Base-by-base conservation (phyloP, 495 filamentous ascomycete species). In the Annulohypoxylon stygium region DNA sequence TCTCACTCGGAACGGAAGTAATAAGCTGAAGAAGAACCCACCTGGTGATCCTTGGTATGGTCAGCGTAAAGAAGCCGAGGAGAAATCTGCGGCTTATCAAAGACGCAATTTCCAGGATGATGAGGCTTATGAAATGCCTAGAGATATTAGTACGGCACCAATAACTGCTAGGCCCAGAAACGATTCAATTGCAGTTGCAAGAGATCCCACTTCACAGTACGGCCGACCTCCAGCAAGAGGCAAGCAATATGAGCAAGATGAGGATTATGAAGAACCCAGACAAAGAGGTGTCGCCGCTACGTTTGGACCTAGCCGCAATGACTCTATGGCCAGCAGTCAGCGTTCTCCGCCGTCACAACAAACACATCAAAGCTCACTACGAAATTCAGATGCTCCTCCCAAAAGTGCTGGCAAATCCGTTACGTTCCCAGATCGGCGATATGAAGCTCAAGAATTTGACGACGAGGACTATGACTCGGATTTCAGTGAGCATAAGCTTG, bases 1-100 rank as follows among this genome's bases (percentile, higher is more conserved):
- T 36, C 69, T 80, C 11, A 75, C 79, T 18, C 78, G 81, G 45
- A 83, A 73, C 25, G 82, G 82, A 12, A 85, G 80, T 66, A 86
- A 86, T 69, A 87, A 85, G 59, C 78, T 85, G 4, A 82, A 79
- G 74, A 85, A 87, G 55, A 82, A 81, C 9, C 83, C 81, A 10
- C 83, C 82, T 0, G 74, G 55, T 12, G 83, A 85, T 10, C 71
- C 78, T 2, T 81, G 81, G 81, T 81, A 79, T 51, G 61, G 41
- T 33, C 70, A 70, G 51, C 75, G 80, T 54, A 76, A 59, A 8
- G 82, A 81, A 23, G 71, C 76, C 5, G 83, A 82, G 23, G 76
- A 77, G 50, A 74, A 39, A 57, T 58, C 69, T 18, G 37, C 60
- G 4, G 37, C 69, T 51, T 71, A 66, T 34, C 37, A 73, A 3